Evolutionary conservation across 176 grass and related monocot genomes (phyloP).

Genomic region (Zizania latifolia): DNA sequence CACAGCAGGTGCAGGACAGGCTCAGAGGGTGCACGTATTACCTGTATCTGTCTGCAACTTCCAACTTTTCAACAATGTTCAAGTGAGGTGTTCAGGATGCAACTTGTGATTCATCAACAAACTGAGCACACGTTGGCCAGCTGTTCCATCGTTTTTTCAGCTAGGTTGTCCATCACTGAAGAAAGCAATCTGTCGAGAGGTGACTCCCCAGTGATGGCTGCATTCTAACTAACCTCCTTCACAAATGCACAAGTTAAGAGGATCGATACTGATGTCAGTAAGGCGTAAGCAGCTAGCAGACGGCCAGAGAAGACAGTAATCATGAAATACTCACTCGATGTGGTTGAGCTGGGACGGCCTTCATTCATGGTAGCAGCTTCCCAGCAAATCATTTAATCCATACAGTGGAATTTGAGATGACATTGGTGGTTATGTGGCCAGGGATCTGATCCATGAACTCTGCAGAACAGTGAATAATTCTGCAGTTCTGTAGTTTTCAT

Average conservation of each 20-base stretch:
- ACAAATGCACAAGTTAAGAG: conserved; percentile 19
- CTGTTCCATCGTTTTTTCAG: not conserved
- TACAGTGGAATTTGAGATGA: conserved; percentile 13
- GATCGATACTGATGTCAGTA: not conserved
- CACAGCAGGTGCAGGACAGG: not conserved
- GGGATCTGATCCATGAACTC: conserved; percentile 20
- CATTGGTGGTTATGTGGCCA: conserved; percentile 10
- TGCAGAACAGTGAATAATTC: conserved; percentile 2
- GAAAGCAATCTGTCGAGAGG: conserved; percentile 7
- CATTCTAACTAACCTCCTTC: conserved; percentile 36
- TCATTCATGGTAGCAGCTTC: conserved; percentile 33
- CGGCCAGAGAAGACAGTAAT: conserved; percentile 28
- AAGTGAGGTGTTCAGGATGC: not conserved
- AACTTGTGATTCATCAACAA: not conserved
- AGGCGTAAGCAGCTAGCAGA: not conserved
- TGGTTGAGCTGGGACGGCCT: conserved; percentile 22
- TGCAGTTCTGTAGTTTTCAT: conserved; percentile 28
- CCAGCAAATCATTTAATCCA: conserved; percentile 27
- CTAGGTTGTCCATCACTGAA: not conserved
- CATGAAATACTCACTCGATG: not conserved
- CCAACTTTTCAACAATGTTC: conserved; percentile 20
- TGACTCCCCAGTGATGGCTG: conserved; percentile 19
- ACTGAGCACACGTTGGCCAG: not conserved
- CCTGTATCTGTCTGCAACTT: conserved; percentile 5
- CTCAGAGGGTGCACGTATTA: conserved; percentile 23